A percentile compares a stretch with the other conserved stretches of the same genome.
Conservation (phyloP, 2,329 filamentous ascomycete genomes). For the Trichoderma koningiopsis region DNA sequence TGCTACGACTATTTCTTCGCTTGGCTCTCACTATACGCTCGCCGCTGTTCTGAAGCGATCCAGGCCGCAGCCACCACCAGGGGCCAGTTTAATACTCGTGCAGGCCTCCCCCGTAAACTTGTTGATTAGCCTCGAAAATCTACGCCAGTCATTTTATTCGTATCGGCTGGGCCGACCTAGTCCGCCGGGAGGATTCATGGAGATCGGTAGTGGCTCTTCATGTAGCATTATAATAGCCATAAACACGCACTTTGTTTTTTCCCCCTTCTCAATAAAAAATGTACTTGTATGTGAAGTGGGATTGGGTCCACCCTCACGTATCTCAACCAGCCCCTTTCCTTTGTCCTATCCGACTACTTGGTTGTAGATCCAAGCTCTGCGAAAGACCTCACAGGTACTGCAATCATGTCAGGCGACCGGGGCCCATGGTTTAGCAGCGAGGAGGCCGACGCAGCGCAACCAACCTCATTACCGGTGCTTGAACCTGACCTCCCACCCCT, state of each 20-base stretch:
- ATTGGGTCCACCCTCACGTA: not conserved
- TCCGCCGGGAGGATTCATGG: not conserved
- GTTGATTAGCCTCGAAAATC: too few relatives aligned
- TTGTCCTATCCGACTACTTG: not conserved
- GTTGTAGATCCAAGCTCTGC: not conserved
- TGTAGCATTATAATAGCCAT: not conserved
- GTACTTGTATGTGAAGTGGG: not conserved
- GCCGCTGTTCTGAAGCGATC: too few relatives aligned
- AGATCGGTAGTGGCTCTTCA: not conserved
- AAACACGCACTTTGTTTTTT: not conserved
- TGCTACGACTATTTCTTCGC: too few relatives aligned
- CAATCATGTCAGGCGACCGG: not conserved
- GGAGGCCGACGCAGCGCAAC: not conserved
- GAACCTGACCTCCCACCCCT: conserved; percentile 24
- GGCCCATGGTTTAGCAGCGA: not conserved
- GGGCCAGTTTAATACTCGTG: too few relatives aligned
- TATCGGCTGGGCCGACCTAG: too few relatives aligned
- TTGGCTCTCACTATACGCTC: too few relatives aligned
- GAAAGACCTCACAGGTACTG: not conserved
- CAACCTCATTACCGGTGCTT: not conserved
- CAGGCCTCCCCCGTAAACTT: too few relatives aligned
- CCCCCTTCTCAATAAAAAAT: not conserved
- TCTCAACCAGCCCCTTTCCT: not conserved
- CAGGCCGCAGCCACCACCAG: too few relatives aligned
- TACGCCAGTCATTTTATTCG: too few relatives aligned